A percentile compares a stretch with the other conserved stretches of the same genome.
phyloP scores from a whole-genome alignment of 2,329 filamentous ascomycete species.

The Fusarium anguioides region DNA sequence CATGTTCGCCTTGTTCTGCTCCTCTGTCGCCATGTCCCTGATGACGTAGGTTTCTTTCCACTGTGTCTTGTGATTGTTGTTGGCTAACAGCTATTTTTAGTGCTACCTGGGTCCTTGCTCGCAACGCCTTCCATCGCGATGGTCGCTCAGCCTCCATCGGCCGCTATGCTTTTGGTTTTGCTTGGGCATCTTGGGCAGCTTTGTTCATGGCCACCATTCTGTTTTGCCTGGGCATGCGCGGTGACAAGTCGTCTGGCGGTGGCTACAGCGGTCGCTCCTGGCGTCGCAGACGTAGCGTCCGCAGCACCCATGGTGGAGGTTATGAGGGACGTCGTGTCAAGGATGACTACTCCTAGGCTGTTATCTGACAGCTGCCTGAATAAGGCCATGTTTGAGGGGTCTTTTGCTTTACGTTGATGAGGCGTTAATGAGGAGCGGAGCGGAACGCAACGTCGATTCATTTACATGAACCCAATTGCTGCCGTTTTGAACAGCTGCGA shows the following conservation, averaged over 20 bases:
- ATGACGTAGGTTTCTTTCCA: constrained; percentile 74
- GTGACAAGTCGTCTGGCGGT: constrained; percentile 53
- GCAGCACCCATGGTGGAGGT: constrained; percentile 50
- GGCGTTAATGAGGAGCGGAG: background rate
- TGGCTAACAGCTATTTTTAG: constrained; percentile 45
- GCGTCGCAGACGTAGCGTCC: constrained; percentile 49
- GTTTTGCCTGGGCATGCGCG: constrained; percentile 72
- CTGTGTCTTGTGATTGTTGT: background rate
- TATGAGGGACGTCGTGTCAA: constrained; percentile 69
- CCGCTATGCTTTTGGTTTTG: constrained; percentile 77
- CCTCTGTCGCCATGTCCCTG: constrained; percentile 72
- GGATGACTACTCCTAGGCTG: constrained; percentile 71
- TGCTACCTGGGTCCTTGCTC: constrained; percentile 74
- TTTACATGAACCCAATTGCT: background rate
- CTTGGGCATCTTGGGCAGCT: constrained; percentile 76
- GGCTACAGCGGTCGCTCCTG: constrained; percentile 49
- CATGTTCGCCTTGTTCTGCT: constrained; percentile 73
- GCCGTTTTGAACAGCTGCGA: background rate
- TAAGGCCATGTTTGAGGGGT: background rate
- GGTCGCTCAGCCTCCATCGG: constrained; percentile 71
- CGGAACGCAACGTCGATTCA: background rate
- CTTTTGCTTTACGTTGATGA: background rate
- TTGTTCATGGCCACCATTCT: constrained; percentile 74
- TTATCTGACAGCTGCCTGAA: background rate
- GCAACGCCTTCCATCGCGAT: constrained; percentile 69